Conservation (phyloP, 371 early-diverging fungal genomes). For the Blakeslea trispora region DNA sequence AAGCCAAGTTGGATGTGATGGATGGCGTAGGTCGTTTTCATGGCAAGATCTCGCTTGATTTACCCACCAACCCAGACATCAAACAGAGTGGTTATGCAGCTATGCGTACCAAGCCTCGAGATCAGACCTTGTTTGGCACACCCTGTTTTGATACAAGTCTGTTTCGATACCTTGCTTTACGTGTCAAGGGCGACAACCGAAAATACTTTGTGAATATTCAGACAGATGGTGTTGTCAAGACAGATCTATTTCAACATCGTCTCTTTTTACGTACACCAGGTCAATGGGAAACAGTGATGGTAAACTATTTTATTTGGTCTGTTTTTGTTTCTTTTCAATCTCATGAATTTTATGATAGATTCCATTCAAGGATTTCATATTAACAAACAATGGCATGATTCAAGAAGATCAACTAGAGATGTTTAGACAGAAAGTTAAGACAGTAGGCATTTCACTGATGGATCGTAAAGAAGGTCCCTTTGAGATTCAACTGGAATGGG, state of each 20-base stretch:
- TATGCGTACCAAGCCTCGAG: constrained; percentile 62
- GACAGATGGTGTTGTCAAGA: constrained; percentile 78
- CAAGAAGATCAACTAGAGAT: constrained; percentile 85
- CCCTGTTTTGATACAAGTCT: constrained; percentile 84
- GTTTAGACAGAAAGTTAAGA: constrained; percentile 82
- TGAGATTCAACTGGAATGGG: constrained; percentile 86
- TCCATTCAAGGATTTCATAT: constrained; percentile 89
- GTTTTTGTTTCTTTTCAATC: too few relatives aligned
- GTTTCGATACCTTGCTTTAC: constrained; percentile 82
- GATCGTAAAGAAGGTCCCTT: constrained; percentile 88
- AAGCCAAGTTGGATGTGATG: constrained; percentile 60
- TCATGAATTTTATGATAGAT: constrained; percentile 61
- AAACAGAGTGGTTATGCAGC: constrained; percentile 91
- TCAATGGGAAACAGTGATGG: constrained; percentile 89
- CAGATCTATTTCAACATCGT: constrained; percentile 91
- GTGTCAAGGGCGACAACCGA: constrained; percentile 78
- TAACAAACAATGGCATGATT: constrained; percentile 86
- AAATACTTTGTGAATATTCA: constrained; percentile 91
- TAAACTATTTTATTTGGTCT: too few relatives aligned
- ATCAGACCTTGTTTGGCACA: constrained; percentile 65
- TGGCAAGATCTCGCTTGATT: constrained; percentile 77
- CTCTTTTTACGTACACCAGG: constrained; percentile 83
- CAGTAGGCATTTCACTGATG: constrained; percentile 85
- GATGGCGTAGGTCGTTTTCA: constrained; percentile 68
- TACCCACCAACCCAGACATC: constrained; percentile 75